Conservation (phyloP, 2,329 filamentous ascomycete genomes). For the Nemania sp. region DNA sequence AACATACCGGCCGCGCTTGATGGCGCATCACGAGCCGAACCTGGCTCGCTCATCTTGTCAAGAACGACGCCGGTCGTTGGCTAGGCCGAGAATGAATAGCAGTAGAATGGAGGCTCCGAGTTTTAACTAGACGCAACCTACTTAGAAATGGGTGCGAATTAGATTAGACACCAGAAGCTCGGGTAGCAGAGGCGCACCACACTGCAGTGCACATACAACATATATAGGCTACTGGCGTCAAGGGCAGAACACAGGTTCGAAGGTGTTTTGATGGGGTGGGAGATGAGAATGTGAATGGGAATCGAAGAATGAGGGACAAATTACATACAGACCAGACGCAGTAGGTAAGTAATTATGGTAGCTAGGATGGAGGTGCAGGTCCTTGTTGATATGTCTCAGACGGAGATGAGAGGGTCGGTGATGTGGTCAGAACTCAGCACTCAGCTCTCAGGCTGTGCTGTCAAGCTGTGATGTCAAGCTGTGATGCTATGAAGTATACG, state of each 20-base stretch:
- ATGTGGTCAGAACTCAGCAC: no score
- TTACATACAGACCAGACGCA: not conserved
- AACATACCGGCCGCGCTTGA: constrained; percentile 35
- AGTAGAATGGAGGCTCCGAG: not conserved
- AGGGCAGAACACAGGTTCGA: not conserved
- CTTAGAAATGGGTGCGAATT: not conserved
- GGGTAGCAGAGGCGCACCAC: not conserved
- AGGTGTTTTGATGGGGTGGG: not conserved
- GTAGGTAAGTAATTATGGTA: not conserved
- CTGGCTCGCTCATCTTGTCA: constrained; percentile 29
- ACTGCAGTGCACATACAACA: not conserved
- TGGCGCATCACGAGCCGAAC: constrained; percentile 23
- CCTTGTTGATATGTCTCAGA: not conserved
- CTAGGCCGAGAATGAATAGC: constrained; percentile 1
- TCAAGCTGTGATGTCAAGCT: no score
- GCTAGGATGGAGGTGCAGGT: not conserved
- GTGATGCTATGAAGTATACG: no score
- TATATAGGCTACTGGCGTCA: not conserved
- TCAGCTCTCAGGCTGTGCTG: no score
- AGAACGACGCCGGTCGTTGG: constrained; percentile 3
- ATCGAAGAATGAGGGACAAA: constrained; percentile 9
- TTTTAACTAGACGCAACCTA: not conserved
- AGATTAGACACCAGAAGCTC: not conserved
- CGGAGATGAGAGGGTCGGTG: no score
- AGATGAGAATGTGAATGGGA: not conserved